Evolutionary conservation across 2,329 filamentous ascomycete genomes (phyloP), one percentile per base, ranked within the genome.

Genomic region (Epichloe hybrida): DNA sequence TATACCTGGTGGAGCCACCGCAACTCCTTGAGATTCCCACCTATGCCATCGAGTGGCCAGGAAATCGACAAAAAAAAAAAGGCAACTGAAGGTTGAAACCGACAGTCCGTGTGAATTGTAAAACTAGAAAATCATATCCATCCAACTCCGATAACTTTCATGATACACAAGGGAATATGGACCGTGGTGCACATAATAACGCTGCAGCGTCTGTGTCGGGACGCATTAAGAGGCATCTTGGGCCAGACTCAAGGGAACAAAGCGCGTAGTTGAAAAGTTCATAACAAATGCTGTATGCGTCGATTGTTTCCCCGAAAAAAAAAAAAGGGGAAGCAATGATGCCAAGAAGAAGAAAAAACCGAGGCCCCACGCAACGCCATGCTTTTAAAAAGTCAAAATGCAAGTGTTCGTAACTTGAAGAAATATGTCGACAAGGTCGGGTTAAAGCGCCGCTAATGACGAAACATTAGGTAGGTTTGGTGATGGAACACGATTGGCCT

Each of bases 361-460:
- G 17, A 34, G 41, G 40, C 9, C 9, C 45, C 20, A 40, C 51
- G 48, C 50, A 54, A 52, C 50, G 53, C 53, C 53, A 54, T 54
- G 53, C 53, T 54, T 51, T 51, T 54, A 34, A 8, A 46, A 37
- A 49, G 42, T 34, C 17, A 35, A 45, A 46, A 31, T 42, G n/a
- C 36, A 27, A 46, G 17, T 15, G 36, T 43, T 40, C 43, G 46
- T 41, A 35, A 44, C 31, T 21, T 17, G 12, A 9, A 8, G 11
- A 3, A 34, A 12, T 9, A 27, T 31, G 17, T 45, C 23, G 12
- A 17, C 17, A n/a, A 41, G 23, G 27, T 15, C 3, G n/a, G 9
- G 34, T 20, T 7, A 35, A 36, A 34, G 8, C n/a, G n/a, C 39
- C 21, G 46, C 21, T 12, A 15, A 37, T 11, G 12, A 21, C 21